Percentiles rank a stretch among this genome's conserved stretches.
These are phyloP conservation scores for Diplodia seriata DNA, from an alignment of 2,329 filamentous ascomycete genomes.

Conservation along the genomic window DNA sequence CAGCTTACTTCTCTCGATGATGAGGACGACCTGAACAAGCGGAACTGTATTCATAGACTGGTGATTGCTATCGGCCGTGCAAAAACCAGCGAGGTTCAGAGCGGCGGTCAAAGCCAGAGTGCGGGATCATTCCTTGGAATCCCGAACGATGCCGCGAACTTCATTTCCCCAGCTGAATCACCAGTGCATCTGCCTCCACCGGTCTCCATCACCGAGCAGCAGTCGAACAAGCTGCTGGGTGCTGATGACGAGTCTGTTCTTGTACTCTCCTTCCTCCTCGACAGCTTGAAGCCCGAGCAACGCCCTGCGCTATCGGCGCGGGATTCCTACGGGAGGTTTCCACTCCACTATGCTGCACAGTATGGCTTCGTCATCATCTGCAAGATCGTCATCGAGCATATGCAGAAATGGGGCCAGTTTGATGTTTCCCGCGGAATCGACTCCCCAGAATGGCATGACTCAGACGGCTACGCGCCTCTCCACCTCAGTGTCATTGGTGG, in stretches of 20 bases:
- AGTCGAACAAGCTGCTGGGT: conserved; percentile 64
- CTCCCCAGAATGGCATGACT: conserved; percentile 86
- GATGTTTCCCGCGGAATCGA: conserved; percentile 86
- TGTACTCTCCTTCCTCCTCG: conserved; percentile 68
- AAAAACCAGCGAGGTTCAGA: conserved; percentile 60
- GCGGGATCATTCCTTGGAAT: conserved; percentile 45
- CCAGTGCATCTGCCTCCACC: conserved; percentile 68
- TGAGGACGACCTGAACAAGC: conserved; percentile 88
- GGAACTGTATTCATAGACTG: conserved; percentile 90
- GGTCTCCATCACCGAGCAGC: conserved; percentile 70
- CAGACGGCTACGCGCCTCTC: conserved; percentile 86
- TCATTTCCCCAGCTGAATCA: conserved; percentile 78
- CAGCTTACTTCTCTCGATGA: conserved; percentile 78
- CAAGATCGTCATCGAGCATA: conserved; percentile 82
- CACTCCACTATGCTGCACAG: conserved; percentile 92
- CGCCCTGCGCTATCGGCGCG: conserved; percentile 69
- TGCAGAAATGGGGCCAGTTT: conserved; percentile 90
- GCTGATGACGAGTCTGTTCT: conserved; percentile 78
- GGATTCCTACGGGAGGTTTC: conserved; percentile 82
- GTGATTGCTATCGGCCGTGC: conserved; percentile 90
- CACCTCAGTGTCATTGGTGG: conserved; percentile 93
- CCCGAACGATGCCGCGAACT: conserved; percentile 67
- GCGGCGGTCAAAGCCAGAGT: conserved; percentile 55
- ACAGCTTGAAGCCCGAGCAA: conserved; percentile 72
- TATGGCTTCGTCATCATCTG: conserved; percentile 94